Conservation (phyloP, 495 filamentous ascomycete genomes). For the Tricharina praecox region DNA sequence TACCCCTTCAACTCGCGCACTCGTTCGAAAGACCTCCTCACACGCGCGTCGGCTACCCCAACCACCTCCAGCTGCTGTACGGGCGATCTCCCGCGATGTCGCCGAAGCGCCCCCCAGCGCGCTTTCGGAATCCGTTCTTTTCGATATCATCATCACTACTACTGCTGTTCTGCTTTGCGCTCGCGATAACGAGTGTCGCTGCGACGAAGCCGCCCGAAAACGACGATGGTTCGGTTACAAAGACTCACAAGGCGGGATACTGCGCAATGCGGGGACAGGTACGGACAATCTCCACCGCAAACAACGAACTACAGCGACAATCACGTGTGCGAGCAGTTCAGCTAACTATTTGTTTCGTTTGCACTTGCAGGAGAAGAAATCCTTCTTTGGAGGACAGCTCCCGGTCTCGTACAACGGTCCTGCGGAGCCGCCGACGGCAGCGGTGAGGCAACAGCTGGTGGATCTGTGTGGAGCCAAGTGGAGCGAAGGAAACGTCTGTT, state of each 20-base stretch:
- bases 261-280: conserved; percentile 66
- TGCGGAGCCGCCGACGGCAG: conserved; percentile 52
- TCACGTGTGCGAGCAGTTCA: background rate
- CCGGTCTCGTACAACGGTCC: conserved; percentile 87
- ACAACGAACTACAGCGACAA: no score
- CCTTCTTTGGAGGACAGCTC: conserved; percentile 68
- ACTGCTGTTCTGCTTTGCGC: background rate
- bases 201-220: no score
- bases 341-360: background rate
- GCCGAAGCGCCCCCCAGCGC: background rate
- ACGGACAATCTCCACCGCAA: no score
- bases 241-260: conserved; percentile 68
- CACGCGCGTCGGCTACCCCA: no score
- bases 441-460: conserved; percentile 58
- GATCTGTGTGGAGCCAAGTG: conserved; percentile 74
- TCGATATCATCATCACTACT: background rate
- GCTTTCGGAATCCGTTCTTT: conserved; percentile 1
- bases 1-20: background rate
- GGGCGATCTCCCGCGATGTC: background rate
- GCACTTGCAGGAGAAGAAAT: conserved; percentile 45
- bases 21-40: no score
- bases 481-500: conserved; percentile 69
- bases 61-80: background rate
- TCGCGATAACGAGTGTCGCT: background rate
- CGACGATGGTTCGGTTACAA: conserved; percentile 30